Conservation (phyloP, 106 monocot species). For the Posidonia australis region DNA sequence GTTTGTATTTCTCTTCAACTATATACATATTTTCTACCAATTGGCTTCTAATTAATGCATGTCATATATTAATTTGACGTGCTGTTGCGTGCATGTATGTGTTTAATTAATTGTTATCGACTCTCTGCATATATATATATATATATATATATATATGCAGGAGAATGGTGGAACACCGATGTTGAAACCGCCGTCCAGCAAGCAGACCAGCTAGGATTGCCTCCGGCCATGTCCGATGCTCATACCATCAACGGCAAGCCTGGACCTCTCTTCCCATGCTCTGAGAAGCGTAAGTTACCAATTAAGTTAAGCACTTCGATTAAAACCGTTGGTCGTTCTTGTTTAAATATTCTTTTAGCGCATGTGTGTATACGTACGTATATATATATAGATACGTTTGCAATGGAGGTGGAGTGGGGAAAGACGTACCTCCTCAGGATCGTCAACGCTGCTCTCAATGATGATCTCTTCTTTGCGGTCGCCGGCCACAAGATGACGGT, state of each 20-base stretch:
- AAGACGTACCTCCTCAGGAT: constrained; percentile 31
- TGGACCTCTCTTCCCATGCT: constrained; percentile 16
- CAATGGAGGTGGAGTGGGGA: constrained; percentile 9
- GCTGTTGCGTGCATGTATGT: no score
- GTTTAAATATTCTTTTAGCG: no score
- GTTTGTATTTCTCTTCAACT: constrained; percentile 8
- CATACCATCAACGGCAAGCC: constrained; percentile 31
- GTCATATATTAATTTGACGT: no score
- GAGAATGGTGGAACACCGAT: constrained; percentile 34
- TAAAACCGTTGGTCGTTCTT: no score
- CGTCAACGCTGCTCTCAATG: constrained; percentile 27
- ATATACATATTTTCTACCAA: no score
- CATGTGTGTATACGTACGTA: no score
- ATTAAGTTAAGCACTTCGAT: background rate
- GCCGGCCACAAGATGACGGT: constrained; percentile 26
- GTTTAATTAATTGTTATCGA: no score
- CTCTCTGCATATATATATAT: no score
- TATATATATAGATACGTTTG: background rate
- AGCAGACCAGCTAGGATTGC: constrained; percentile 12
- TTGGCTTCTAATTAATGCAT: no score
- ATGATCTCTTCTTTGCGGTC: constrained; percentile 28
- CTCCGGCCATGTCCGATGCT: constrained; percentile 23
- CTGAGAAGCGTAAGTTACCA: background rate
- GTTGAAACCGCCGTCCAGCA: constrained; percentile 20
- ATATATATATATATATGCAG: constrained; percentile 1